phyloP scores from a whole-genome alignment of 164 flowering plant genomes.

The Brasenia schreberi region DNA sequence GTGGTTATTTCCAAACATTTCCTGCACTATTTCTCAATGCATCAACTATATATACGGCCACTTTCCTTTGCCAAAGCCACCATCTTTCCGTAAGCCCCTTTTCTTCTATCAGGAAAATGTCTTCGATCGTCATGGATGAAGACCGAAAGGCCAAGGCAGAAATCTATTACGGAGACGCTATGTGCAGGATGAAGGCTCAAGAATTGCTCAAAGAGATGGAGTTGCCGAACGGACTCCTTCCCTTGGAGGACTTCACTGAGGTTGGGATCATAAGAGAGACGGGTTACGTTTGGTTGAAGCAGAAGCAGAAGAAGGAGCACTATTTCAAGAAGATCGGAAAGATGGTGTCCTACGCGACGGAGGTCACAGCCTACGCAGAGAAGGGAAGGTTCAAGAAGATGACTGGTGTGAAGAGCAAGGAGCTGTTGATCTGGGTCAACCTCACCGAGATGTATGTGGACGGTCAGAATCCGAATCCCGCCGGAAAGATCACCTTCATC shows the following conservation, averaged over 20 bases:
- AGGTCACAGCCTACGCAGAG: conserved; percentile 60
- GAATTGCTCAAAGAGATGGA: conserved; percentile 36
- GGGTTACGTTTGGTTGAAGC: conserved; percentile 80
- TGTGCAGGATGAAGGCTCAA: conserved; percentile 38
- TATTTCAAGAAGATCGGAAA: conserved; percentile 48
- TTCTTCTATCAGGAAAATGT: not conserved
- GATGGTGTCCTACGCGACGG: conserved; percentile 40
- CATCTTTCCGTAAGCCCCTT: too few relatives aligned
- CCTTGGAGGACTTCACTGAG: conserved; percentile 46
- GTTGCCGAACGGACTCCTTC: conserved; percentile 65
- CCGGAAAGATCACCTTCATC: conserved; percentile 34
- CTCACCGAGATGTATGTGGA: conserved; percentile 37
- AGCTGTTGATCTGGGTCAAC: conserved; percentile 57
- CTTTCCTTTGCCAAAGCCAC: too few relatives aligned
- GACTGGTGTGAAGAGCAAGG: conserved; percentile 73
- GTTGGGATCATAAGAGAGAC: conserved; percentile 42
- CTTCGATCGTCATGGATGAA: conserved; percentile 22
- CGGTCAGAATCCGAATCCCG: conserved; percentile 26
- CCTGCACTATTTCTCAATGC: too few relatives aligned
- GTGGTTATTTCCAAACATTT: too few relatives aligned
- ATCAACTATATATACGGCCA: too few relatives aligned
- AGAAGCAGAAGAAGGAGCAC: conserved; percentile 52
- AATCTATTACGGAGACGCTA: conserved; percentile 42
- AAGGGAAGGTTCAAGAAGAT: conserved; percentile 51
- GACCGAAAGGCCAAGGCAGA: conserved; percentile 57